These are phyloP conservation scores for Teratosphaeria gauchensis DNA, from an alignment of 2,329 filamentous ascomycete genomes.

Conservation along the genomic window DNA sequence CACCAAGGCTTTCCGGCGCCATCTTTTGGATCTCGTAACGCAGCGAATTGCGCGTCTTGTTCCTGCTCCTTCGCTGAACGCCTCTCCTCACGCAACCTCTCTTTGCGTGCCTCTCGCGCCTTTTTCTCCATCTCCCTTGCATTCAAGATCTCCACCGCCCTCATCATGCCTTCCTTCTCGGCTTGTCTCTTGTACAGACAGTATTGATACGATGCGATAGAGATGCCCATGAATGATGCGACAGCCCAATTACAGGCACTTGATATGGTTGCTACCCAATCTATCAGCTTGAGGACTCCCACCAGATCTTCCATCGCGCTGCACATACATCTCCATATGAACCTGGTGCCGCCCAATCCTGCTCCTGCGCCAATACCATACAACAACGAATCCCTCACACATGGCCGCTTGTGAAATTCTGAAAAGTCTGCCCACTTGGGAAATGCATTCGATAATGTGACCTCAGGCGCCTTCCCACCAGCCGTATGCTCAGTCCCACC, in stretches of 20 bases:
- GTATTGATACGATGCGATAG: constrained; percentile 70
- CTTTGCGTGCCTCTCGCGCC: constrained; percentile 37
- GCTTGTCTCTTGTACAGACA: constrained; percentile 65
- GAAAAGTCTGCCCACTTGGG: constrained; percentile 58
- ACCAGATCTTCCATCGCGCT: background rate
- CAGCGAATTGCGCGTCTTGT: constrained; percentile 27
- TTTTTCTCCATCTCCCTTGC: constrained; percentile 57
- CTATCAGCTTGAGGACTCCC: background rate
- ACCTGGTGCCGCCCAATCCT: constrained; percentile 62
- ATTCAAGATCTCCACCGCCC: constrained; percentile 74
- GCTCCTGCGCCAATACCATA: constrained; percentile 75
- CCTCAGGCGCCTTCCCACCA: constrained; percentile 54
- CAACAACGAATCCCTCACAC: constrained; percentile 71
- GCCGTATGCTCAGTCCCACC: constrained; percentile 50
- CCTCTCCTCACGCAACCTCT: constrained; percentile 29
- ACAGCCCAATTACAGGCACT: constrained; percentile 79
- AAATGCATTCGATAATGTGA: constrained; percentile 46
- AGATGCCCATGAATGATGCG: constrained; percentile 59
- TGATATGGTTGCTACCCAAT: constrained; percentile 38
- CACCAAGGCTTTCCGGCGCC: constrained; percentile 23
- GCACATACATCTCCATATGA: constrained; percentile 61
- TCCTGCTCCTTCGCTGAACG: constrained; percentile 35
- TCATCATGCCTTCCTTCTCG: constrained; percentile 74
- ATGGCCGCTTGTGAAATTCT: constrained; percentile 68
- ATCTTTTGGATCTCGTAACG: constrained; percentile 13